Evolutionary conservation across 2,329 filamentous ascomycete genomes (phyloP), one percentile per base, ranked within the genome.

Genomic region (Teratosphaeriaceae sp.): DNA sequence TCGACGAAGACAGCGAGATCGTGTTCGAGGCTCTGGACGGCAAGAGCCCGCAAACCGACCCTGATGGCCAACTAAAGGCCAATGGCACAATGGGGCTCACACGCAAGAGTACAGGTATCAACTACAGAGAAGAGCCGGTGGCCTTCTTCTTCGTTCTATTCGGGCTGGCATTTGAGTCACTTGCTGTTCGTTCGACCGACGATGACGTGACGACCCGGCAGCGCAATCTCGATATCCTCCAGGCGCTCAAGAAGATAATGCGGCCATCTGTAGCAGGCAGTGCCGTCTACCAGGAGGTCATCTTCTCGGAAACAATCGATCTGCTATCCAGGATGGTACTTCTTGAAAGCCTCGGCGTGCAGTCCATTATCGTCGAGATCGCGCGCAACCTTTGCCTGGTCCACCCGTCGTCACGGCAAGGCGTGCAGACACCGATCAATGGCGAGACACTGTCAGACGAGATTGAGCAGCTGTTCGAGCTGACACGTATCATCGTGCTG

Each of bases 91-190:
- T 59, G 9, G 54, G 58, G 9, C 51, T 61, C 2, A 69, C 75
- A 33, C 69, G 72, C 13, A 86, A 84, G 60, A 76, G 75, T 2
- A 75, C 82, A 38, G 86, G 90, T 52, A 97, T 98, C 68, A 97
- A 97, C 64, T 98, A 98, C 62, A 85, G 92, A 37, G 90, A 97
- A 59, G 92, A 98, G 62, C 92, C 92, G 0, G 88, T 97, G 1
- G 92, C 92, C 0, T 98, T 98, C 73, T 98, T 98, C 71, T 98
- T 98, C 58, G 90, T 98, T 12, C 76, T 98, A 0, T 98, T 97
- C 56, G 92, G 92, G 9, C 82, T 98, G 44, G 88, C 90, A 0
- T 97, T 98, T 54, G 94, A 98, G 66, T 90, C 94, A 15, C 76
- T 98, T 18, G 90, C 90, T 6, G 88, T 87, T 5, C 81, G 88